Base-by-base conservation (phyloP, 1,284 basidiomycete genomes). In the Gomphus sp. region DNA sequence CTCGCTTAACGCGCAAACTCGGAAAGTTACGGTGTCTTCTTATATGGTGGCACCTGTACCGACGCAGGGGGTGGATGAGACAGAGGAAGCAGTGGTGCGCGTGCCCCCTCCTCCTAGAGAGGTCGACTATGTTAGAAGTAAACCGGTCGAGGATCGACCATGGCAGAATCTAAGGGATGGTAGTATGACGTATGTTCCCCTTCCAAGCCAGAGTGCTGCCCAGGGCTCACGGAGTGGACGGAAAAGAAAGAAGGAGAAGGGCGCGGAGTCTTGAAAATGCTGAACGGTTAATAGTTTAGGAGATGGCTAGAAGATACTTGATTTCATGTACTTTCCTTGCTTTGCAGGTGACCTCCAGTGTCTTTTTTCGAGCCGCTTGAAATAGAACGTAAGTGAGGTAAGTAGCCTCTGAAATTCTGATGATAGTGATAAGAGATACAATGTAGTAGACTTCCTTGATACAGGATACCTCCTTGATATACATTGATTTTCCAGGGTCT, bases 1-100 rank as follows among this genome's bases (percentile, higher is more conserved):
- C 8, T 84, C 84, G 10, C 64, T 87, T 31, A 79, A 80, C 55
- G 68, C 76, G 12, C 77, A 76, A 62, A 77, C 74, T 37, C 79
- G 79, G 59, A 78, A 72, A 59, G 76, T 81, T 31, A 76, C 70
- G 2, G 72, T 85, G 10, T 75, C 80, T 7, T 79, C 82, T 2
- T 82, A 78, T 65, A 67, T 60, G 12, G 62, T 62, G 6, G 48
- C 55, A 3, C 70, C 63, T 2, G 62, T 67, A 22, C 22, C 1
- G 14, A 69, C 75, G 0, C 66, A 66, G 1, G 77, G 77, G 3
- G 66, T 69, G 28, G 70, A 68, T 18, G 66, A 59, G 50, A 69
- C 66, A n/a, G 73, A 74, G 50, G 49, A 34, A 18, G 55, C 69
- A 67, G 37, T 70, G 72, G 37, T 66, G 70, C 16, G 65, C 61